Evolutionary conservation across 805 yeast species (phyloP), one percentile per base, ranked within the genome.

Genomic region (Yamadazyma olivae): DNA sequence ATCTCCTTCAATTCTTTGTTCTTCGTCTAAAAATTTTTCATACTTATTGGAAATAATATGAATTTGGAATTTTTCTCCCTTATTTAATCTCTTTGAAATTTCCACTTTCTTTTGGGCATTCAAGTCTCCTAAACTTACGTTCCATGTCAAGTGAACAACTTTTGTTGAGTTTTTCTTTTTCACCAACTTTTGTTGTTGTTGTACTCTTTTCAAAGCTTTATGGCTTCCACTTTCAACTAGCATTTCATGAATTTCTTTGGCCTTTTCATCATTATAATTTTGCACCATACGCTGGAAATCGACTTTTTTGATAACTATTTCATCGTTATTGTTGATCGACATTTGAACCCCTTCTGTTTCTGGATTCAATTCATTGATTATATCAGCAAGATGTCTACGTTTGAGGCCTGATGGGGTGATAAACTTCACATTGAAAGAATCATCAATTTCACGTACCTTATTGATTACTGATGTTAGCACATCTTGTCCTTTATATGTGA

Each of bases 101-200:
- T 66, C 74, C 8, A 43, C 45, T 22, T 36, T 51, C 45, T 67
- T 68, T 38, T 68, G 73, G 39, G 57, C 53, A 24, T 46, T 48
- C 44, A 67, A 57, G 45, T 67, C 74, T 19, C 63, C 54, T 15
- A 51, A 36, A 38, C 65, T 64, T 29, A 68, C 67, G 24, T 55
- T 53, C 71, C 71, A 68, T 13, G 56, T 49, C 12, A 67, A 42
- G 3, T 57, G 51, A 17, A 65, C 36, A 8, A 56, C 40, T 42
- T 61, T 66, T 14, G 59, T 46, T 2, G 68, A 56, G 0, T 64
- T 54, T 37, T 61, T 63, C 44, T 64, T 67, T 51, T 53, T 56
- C 31, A 63, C 67, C 1, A 58, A 56, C 29, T 51, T 57, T 15
- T 54, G 52, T 21, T 64, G 46, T 36, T 46, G 59, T 14, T 46